phyloP scores from a whole-genome alignment of 768 basidiomycete genomes.

The Cyclocybe aegerita region DNA sequence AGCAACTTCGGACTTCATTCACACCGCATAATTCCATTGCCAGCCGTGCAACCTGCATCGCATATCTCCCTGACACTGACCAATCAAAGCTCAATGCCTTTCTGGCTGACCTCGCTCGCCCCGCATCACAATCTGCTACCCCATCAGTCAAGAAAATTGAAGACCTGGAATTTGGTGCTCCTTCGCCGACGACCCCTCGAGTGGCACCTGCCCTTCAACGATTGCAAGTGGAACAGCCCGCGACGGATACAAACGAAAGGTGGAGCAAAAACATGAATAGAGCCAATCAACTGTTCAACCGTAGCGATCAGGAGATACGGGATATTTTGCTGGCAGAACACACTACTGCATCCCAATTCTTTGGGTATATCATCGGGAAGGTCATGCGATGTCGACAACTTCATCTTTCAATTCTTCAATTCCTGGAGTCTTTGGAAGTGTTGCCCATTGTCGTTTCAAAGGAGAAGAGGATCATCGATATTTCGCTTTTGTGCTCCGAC shows the following conservation, averaged over 20 bases:
- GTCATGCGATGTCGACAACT: conserved; percentile 62
- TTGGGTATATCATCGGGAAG: conserved; percentile 74
- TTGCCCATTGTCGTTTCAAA: conserved; percentile 50
- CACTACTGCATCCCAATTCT: conserved; percentile 67
- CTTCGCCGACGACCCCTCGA: conserved; percentile 26
- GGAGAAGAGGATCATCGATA: conserved; percentile 54
- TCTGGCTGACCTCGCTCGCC: conserved; percentile 52
- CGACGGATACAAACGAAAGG: conserved; percentile 38
- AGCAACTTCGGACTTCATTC: conserved; percentile 65
- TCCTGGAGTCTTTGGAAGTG: conserved; percentile 38
- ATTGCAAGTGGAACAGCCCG: conserved; percentile 45
- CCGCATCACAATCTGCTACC: conserved; percentile 28
- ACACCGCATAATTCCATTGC: conserved; percentile 53
- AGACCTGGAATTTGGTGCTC: conserved; percentile 54
- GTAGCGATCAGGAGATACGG: conserved; percentile 54
- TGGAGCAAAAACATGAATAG: conserved; percentile 44
- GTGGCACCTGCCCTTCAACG: conserved; percentile 42
- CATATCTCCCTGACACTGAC: conserved; percentile 61
- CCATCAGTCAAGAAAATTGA: conserved; percentile 53
- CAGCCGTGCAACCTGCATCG: conserved; percentile 56
- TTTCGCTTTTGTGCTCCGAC: conserved; percentile 63
- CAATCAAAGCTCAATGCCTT: conserved; percentile 57
- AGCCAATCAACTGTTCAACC: conserved; percentile 51
- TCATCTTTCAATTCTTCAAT: conserved; percentile 53
- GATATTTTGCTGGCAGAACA: conserved; percentile 68